phyloP scores from a whole-genome alignment of 305 asterid genomes.

The Euphrasia arctica region DNA sequence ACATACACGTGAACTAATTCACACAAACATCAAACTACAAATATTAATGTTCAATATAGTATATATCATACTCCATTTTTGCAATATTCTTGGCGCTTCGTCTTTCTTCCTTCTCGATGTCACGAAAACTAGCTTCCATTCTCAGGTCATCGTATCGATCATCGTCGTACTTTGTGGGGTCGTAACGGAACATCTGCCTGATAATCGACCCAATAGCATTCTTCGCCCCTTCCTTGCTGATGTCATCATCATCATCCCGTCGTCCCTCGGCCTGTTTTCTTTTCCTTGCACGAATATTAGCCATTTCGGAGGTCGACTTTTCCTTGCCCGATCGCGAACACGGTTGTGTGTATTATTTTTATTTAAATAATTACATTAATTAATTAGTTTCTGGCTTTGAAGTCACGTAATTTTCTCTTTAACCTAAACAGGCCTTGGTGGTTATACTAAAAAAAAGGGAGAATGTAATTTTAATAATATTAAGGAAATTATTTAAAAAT shows the following conservation, averaged over 20 bases:
- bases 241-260: too few relatives aligned
- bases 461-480: too few relatives aligned
- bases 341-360: background rate
- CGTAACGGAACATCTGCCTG: constrained; percentile 14
- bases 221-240: background rate
- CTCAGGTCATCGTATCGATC: background rate
- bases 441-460: too few relatives aligned
- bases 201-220: constrained; percentile 3
- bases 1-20: too few relatives aligned
- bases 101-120: constrained; percentile 28
- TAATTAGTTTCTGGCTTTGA: too few relatives aligned
- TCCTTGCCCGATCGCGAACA: background rate
- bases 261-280: background rate
- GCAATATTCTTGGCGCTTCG: constrained; percentile 17
- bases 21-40: too few relatives aligned
- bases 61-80: constrained; percentile 15
- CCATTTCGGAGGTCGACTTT: background rate
- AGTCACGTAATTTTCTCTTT: too few relatives aligned
- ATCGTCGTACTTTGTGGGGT: constrained; percentile 17
- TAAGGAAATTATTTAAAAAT: too few relatives aligned
- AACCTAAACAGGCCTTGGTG: too few relatives aligned
- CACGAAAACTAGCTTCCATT: constrained; percentile 24
- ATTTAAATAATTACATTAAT: too few relatives aligned
- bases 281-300: background rate
- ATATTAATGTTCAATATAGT: too few relatives aligned